phyloP scores from a whole-genome alignment of 495 filamentous ascomycete genomes.

The Trichoderma gamsii region DNA sequence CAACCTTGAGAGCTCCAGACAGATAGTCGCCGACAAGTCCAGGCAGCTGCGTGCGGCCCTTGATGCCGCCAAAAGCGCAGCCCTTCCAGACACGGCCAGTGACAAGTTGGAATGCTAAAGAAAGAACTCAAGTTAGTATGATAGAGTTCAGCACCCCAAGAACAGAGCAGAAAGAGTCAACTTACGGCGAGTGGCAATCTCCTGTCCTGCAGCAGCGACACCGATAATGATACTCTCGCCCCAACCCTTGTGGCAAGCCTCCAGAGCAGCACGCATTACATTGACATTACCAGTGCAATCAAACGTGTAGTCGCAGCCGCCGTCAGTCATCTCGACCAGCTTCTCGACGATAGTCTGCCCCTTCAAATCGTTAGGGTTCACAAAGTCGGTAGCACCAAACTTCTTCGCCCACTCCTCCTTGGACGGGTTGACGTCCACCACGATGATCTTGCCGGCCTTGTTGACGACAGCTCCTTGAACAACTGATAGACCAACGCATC shows the following conservation, averaged over 20 bases:
- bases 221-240: conserved; percentile 97
- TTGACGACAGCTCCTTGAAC: conserved; percentile 92
- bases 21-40: conserved; percentile 88
- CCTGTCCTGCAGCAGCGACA: conserved; percentile 94
- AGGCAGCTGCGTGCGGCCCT: conserved; percentile 88
- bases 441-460: conserved; percentile 84
- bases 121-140: conserved; percentile 14
- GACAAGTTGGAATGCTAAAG: conserved; percentile 90
- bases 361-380: conserved; percentile 79
- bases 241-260: conserved; percentile 99
- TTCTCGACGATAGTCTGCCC: conserved; percentile 79
- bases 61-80: conserved; percentile 96
- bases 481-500: conserved; percentile 90
- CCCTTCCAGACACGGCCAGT: conserved; percentile 97
- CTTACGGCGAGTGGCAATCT: conserved; percentile 93
- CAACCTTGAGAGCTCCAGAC: conserved; percentile 86
- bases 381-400: conserved; percentile 94
- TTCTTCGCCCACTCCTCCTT: conserved; percentile 91
- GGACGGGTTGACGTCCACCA: conserved; percentile 84
- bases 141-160: neutral
- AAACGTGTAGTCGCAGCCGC: conserved; percentile 97
- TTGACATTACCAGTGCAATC: conserved; percentile 96
- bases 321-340: conserved; percentile 97
- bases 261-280: conserved; percentile 92
- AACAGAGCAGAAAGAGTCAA: conserved; percentile 24